These are phyloP conservation scores for Hirschioporus abietinus DNA, from an alignment of 768 basidiomycete species.

Conservation along the genomic window DNA sequence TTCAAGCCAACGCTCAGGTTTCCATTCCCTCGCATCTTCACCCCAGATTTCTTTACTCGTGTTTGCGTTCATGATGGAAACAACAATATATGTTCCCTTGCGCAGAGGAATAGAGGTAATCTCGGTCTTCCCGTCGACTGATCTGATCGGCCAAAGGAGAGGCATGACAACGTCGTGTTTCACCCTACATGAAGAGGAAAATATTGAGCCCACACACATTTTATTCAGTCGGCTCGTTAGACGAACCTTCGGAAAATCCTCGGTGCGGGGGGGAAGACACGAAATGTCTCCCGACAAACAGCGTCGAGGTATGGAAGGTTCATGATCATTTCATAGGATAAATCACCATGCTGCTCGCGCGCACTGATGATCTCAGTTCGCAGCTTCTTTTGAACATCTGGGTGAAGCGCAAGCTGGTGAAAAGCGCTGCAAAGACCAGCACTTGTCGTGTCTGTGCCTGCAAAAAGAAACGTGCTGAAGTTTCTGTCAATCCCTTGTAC, in stretches of 20 bases:
- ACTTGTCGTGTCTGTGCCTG: slow-evolving; percentile 23
- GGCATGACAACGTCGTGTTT: slow-evolving; percentile 12
- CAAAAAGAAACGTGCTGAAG: slow-evolving; percentile 20
- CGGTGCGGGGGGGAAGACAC: not conserved
- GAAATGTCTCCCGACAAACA: slow-evolving; percentile 1
- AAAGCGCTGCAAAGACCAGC: slow-evolving; percentile 16
- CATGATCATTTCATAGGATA: slow-evolving; percentile 1
- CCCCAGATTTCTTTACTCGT: slow-evolving; percentile 1
- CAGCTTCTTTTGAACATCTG: slow-evolving; percentile 20
- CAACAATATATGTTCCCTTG: slow-evolving; percentile 15
- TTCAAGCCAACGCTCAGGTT: slow-evolving; percentile 2
- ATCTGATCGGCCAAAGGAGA: slow-evolving; percentile 13
- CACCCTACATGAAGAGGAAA: not conserved
- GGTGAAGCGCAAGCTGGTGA: slow-evolving; percentile 19
- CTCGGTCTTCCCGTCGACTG: slow-evolving; percentile 11
- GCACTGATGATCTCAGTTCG: slow-evolving; percentile 19
- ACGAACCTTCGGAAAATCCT: not conserved
- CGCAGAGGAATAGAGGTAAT: slow-evolving; percentile 16
- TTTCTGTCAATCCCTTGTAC: not conserved
- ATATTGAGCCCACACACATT: not conserved
- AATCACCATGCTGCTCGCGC: slow-evolving; percentile 6
- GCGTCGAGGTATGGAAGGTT: slow-evolving; percentile 3
- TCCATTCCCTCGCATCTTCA: slow-evolving; percentile 4
- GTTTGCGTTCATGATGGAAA: slow-evolving; percentile 16
- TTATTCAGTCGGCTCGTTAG: too few species aligned